phyloP scores from a whole-genome alignment of 768 basidiomycete genomes.

The Pilatotrama ljubarskyi region DNA sequence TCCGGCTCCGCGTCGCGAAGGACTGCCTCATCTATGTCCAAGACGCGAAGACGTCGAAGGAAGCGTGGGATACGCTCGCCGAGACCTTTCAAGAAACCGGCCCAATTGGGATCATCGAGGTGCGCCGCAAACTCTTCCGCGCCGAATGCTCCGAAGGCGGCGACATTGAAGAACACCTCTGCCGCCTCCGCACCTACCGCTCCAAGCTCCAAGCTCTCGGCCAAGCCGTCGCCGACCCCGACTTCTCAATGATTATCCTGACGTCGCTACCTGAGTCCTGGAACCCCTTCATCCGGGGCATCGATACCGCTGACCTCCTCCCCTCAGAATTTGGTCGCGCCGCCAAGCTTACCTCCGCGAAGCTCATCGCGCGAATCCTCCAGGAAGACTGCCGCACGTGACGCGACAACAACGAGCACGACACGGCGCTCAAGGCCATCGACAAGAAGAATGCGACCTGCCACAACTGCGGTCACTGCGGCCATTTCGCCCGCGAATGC shows the following conservation, averaged over 20 bases:
- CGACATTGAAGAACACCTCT: conserved; percentile 37
- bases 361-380: too few species aligned
- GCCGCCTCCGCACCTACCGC: conserved; percentile 27
- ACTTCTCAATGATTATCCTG: conserved; percentile 35
- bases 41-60: conserved; percentile 25
- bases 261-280: conserved; percentile 39
- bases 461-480: conserved; percentile 4
- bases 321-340: background rate
- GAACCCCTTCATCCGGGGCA: conserved; percentile 32
- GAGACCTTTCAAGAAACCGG: conserved; percentile 33
- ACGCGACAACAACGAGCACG: background rate
- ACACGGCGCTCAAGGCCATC: conserved; percentile 3
- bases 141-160: conserved; percentile 32
- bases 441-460: background rate
- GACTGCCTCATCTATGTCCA: conserved; percentile 33
- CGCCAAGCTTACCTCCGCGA: too few species aligned
- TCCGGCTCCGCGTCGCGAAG: conserved; percentile 33
- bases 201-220: conserved; percentile 29
- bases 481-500: conserved; percentile 3
- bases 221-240: conserved; percentile 26
- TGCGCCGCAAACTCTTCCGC: conserved; percentile 32
- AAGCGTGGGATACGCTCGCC: conserved; percentile 33
- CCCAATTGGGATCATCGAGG: conserved; percentile 29
- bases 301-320: conserved; percentile 9
- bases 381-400: conserved; percentile 6